Conservation (phyloP, 306 rosid genomes). For the Quillaja saponaria region DNA sequence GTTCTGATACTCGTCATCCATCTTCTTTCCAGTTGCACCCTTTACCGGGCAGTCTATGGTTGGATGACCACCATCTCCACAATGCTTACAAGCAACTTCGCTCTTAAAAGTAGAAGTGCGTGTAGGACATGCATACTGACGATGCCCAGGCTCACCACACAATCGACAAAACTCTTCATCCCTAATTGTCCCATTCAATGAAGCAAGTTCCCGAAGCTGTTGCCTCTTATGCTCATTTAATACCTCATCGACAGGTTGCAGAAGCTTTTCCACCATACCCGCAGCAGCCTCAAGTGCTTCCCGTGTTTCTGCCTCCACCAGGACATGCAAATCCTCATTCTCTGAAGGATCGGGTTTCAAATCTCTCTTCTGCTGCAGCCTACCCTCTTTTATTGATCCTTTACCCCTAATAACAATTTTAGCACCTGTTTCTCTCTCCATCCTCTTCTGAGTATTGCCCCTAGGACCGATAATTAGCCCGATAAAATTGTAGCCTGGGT, state of each 20-base stretch:
- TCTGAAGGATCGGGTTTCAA: slow-evolving; percentile 88
- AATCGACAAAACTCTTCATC: slow-evolving; percentile 92
- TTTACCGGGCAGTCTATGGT: slow-evolving; percentile 97
- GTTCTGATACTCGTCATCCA: slow-evolving; percentile 88
- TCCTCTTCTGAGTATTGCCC: slow-evolving; percentile 96
- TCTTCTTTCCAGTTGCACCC: slow-evolving; percentile 70
- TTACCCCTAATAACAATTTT: slow-evolving; percentile 94
- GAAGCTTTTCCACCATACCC: slow-evolving; percentile 95
- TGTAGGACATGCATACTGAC: slow-evolving; percentile 91
- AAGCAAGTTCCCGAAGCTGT: slow-evolving; percentile 93
- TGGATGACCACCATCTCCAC: slow-evolving; percentile 99
- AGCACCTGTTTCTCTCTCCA: slow-evolving; percentile 98
- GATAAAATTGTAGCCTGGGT: slow-evolving; percentile 91
- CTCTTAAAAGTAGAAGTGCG: slow-evolving; percentile 89
- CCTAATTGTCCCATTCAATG: slow-evolving; percentile 94
- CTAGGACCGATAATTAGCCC: slow-evolving; percentile 96
- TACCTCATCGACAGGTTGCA: slow-evolving; percentile 98
- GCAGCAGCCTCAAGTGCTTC: slow-evolving; percentile 97
- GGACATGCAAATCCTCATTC: slow-evolving; percentile 93
- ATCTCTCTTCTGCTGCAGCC: slow-evolving; percentile 95
- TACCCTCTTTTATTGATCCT: slow-evolving; percentile 93
- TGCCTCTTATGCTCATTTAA: slow-evolving; percentile 98
- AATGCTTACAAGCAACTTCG: slow-evolving; percentile 85
- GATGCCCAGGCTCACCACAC: slow-evolving; percentile 98
- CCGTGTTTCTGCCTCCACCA: slow-evolving; percentile 91